phyloP scores from a whole-genome alignment of 2,329 filamentous ascomycete species.

The Pestalotiopsis fici region DNA sequence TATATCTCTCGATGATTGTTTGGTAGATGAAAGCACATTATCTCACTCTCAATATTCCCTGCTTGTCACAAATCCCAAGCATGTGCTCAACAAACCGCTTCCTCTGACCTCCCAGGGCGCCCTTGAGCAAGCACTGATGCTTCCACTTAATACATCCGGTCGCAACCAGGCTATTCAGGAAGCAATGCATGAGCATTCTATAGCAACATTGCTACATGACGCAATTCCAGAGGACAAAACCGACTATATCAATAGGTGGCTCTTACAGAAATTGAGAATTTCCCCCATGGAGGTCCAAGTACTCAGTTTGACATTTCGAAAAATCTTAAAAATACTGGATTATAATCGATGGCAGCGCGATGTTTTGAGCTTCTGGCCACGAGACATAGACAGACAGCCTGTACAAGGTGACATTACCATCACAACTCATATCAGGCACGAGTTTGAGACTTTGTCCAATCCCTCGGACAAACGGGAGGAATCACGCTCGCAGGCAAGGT shows the following conservation, averaged over 20 bases:
- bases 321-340: slow-evolving; percentile 31
- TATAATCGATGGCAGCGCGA: slow-evolving; percentile 41
- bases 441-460: background rate
- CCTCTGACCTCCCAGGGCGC: background rate
- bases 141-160: background rate
- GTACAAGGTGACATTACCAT: too few species aligned
- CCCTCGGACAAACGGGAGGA: background rate
- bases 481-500: background rate
- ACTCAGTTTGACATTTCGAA: slow-evolving; percentile 38
- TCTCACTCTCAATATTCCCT: background rate
- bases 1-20: background rate
- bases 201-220: background rate
- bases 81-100: background rate
- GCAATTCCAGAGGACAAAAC: slow-evolving; percentile 31
- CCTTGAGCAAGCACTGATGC: background rate
- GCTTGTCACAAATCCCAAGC: background rate
- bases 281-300: slow-evolving; percentile 46
- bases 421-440: too few species aligned
- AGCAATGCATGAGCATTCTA: background rate
- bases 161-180: background rate
- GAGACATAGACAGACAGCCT: slow-evolving; percentile 24
- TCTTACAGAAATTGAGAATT: slow-evolving; percentile 50
- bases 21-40: background rate
- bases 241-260: slow-evolving; percentile 53
- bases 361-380: slow-evolving; percentile 40